These are phyloP conservation scores for Boechera divaricarpa DNA, from an alignment of 345 rosid species.

Conservation along the genomic window DNA sequence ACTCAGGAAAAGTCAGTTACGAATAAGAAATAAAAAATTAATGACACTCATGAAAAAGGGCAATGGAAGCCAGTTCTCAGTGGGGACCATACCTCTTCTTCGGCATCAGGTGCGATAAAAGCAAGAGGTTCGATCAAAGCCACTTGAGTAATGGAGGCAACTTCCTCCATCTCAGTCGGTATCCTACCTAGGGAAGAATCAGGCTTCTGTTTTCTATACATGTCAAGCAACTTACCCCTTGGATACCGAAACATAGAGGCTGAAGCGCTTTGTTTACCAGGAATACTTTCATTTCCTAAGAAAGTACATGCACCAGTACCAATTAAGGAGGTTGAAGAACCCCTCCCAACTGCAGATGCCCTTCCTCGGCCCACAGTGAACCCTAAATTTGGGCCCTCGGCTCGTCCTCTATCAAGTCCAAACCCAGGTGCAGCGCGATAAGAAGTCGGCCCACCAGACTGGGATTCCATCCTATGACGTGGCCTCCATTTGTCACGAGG, in stretches of 20 bases:
- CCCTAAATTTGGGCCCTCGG: slow-evolving; percentile 67
- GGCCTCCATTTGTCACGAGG: slow-evolving; percentile 99
- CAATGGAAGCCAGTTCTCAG: neutral
- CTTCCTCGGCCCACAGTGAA: slow-evolving; percentile 87
- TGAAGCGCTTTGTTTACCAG: slow-evolving; percentile 40
- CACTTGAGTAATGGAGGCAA: slow-evolving; percentile 52
- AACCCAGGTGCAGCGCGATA: slow-evolving; percentile 87
- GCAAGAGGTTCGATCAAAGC: slow-evolving; percentile 67
- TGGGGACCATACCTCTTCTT: slow-evolving; percentile 65
- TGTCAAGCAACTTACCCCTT: slow-evolving; percentile 71
- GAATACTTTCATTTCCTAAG: slow-evolving; percentile 33
- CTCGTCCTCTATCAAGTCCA: slow-evolving; percentile 71
- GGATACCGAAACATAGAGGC: slow-evolving; percentile 57
- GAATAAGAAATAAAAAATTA: slow-evolving; percentile 27
- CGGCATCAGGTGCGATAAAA: slow-evolving; percentile 73
- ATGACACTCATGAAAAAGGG: neutral
- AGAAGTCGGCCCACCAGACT: slow-evolving; percentile 60
- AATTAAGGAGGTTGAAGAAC: slow-evolving; percentile 34
- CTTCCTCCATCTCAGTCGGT: slow-evolving; percentile 65
- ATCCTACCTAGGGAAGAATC: slow-evolving; percentile 41
- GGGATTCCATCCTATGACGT: slow-evolving; percentile 80
- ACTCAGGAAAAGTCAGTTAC: slow-evolving; percentile 21
- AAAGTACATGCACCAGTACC: slow-evolving; percentile 34
- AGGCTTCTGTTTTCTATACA: slow-evolving; percentile 42
- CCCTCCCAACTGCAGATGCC: slow-evolving; percentile 42